These are phyloP conservation scores for Sarocladiaceae sp. DNA, from an alignment of 2,329 filamentous ascomycete species.

Conservation along the genomic window DNA sequence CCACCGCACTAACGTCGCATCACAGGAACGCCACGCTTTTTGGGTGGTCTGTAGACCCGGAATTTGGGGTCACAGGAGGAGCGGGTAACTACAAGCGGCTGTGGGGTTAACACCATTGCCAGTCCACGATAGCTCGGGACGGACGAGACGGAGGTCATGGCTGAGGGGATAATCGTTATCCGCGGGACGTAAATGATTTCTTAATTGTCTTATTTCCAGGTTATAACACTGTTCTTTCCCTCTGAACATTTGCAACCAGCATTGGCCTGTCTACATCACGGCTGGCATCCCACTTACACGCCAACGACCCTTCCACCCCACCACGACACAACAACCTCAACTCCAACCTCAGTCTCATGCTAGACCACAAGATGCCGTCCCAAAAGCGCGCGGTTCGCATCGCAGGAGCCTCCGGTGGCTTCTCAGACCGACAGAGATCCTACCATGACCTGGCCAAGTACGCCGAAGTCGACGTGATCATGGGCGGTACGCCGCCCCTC, in stretches of 20 bases:
- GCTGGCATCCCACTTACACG: too few relatives aligned
- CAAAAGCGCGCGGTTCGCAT: slow-evolving; percentile 33
- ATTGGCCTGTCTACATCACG: too few relatives aligned
- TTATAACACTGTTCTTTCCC: too few relatives aligned
- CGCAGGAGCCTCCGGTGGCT: slow-evolving; percentile 37
- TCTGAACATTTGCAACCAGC: too few relatives aligned
- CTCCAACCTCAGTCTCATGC: background rate
- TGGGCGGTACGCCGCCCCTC: slow-evolving; percentile 13
- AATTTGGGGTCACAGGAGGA: background rate
- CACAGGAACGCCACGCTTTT: slow-evolving; percentile 1
- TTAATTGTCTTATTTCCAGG: too few relatives aligned
- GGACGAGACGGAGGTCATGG: background rate
- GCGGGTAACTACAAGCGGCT: slow-evolving; percentile 4
- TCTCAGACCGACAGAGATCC: slow-evolving; percentile 37
- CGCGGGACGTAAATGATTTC: too few relatives aligned
- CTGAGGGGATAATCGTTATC: background rate
- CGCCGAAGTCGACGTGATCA: slow-evolving; percentile 27
- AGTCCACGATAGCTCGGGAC: background rate
- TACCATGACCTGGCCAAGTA: slow-evolving; percentile 35
- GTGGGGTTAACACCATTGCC: too few relatives aligned
- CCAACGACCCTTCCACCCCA: too few relatives aligned
- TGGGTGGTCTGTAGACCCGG: background rate
- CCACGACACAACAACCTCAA: background rate
- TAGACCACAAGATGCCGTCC: slow-evolving; percentile 16
- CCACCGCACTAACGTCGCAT: background rate